phyloP scores from a whole-genome alignment of 2,329 filamentous ascomycete genomes.

The Tolypocladium guangdongense region DNA sequence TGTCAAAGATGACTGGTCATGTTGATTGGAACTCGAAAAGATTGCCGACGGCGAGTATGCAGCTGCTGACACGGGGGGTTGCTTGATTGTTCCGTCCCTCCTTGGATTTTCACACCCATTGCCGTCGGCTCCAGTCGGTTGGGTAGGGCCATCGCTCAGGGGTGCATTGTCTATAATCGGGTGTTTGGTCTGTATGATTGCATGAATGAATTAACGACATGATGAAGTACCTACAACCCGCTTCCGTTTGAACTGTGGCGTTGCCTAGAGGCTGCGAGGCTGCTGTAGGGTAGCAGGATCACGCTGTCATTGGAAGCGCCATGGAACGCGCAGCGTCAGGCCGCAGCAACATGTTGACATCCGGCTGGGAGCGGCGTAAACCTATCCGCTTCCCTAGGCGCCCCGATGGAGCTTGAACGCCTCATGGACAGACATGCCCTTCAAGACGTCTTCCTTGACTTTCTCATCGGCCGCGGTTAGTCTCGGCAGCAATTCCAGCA shows the following conservation, averaged over 20 bases:
- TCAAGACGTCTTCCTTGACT: conserved; percentile 53
- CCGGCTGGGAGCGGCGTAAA: neutral
- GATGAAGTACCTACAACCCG: conserved; percentile 6
- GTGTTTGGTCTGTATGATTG: conserved; percentile 18
- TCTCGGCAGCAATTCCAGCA: conserved; percentile 48
- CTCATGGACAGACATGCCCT: conserved; percentile 51
- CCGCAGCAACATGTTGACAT: neutral
- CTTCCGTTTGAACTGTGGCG: neutral
- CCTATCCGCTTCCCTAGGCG: conserved; percentile 4
- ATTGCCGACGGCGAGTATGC: neutral
- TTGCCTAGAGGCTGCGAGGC: too few relatives aligned
- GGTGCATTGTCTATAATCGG: conserved; percentile 14
- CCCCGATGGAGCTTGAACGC: conserved; percentile 51
- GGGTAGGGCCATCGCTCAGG: conserved; percentile 4
- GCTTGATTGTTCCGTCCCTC: neutral
- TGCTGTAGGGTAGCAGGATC: neutral
- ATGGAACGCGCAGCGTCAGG: neutral
- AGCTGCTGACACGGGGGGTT: neutral
- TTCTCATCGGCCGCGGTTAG: conserved; percentile 41
- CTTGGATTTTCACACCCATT: conserved; percentile 3
- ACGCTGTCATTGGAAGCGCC: neutral
- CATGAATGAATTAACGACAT: conserved; percentile 29
- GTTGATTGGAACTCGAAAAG: neutral
- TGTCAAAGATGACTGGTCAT: neutral
- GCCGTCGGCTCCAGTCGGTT: conserved; percentile 3